Evolutionary conservation across 345 rosid species (phyloP).

Genomic region (Arabidopsis arenosa): DNA sequence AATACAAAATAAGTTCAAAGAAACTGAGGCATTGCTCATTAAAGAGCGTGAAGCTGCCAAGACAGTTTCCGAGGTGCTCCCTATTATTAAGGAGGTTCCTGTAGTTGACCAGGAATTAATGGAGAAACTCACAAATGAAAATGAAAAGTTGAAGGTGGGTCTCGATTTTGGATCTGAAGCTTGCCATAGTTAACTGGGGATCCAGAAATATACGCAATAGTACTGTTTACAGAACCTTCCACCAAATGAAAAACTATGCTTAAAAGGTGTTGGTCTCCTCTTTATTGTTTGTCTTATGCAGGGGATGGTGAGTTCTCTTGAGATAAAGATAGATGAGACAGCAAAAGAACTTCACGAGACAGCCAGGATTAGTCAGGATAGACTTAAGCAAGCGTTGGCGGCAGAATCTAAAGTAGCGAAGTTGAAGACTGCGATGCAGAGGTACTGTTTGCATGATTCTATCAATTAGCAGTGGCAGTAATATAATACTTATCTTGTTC

Average conservation of each 20-base stretch:
- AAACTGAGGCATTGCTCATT: conserved; percentile 75
- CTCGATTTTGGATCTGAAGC: conserved; percentile 28
- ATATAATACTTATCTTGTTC: conserved; percentile 8
- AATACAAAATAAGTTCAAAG: conserved; percentile 80
- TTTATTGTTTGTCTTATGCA: conserved; percentile 47
- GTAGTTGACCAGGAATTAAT: conserved; percentile 74
- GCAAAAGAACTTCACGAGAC: conserved; percentile 88
- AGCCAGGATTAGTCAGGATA: conserved; percentile 78
- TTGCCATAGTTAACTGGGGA: background rate
- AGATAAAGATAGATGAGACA: conserved; percentile 85
- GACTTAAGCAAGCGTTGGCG: conserved; percentile 89
- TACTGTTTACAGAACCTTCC: conserved; percentile 8
- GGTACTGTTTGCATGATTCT: conserved; percentile 51
- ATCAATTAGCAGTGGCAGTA: conserved; percentile 25
- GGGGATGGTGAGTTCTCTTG: conserved; percentile 82
- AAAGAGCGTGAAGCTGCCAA: conserved; percentile 82
- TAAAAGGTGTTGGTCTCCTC: background rate
- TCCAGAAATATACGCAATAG: background rate
- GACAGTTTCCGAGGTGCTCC: conserved; percentile 65
- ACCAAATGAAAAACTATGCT: background rate
- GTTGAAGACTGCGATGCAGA: conserved; percentile 89
- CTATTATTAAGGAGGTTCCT: conserved; percentile 87
- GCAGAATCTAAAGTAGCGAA: conserved; percentile 88
- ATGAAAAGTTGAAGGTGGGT: conserved; percentile 88
- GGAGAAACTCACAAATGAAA: conserved; percentile 83